Evolutionary conservation across 805 yeast species (phyloP).

Genomic region (Starmerella cellae): DNA sequence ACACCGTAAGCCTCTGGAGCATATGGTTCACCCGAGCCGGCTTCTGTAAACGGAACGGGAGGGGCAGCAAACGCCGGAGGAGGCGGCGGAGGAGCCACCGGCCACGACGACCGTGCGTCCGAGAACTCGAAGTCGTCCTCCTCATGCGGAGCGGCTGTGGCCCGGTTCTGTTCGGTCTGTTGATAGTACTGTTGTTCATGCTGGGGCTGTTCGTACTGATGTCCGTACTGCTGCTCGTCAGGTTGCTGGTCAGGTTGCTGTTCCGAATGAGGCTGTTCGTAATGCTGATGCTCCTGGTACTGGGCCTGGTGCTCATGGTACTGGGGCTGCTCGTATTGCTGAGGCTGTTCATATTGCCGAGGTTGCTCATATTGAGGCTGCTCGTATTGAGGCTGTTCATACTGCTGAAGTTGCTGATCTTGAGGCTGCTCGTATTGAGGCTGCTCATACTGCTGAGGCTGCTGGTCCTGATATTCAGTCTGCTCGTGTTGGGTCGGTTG

Average conservation of each 20-base stretch:
- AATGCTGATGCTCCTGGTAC: slow-evolving; percentile 1
- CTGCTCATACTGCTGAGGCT: neutral
- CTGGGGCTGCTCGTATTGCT: slow-evolving; percentile 12
- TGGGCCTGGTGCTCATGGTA: neutral
- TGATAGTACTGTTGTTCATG: neutral
- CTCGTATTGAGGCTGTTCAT: slow-evolving; percentile 3
- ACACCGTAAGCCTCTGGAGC: no score
- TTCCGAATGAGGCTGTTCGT: no score
- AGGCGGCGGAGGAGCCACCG: slow-evolving; percentile 27
- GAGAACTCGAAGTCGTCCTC: slow-evolving; percentile 11
- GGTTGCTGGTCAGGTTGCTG: neutral
- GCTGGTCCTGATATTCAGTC: neutral
- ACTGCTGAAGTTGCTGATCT: slow-evolving; percentile 1
- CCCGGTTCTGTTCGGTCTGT: neutral
- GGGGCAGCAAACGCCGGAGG: slow-evolving; percentile 22
- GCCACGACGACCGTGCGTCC: slow-evolving; percentile 12
- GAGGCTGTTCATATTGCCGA: slow-evolving; percentile 8
- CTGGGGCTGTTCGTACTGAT: slow-evolving; percentile 1
- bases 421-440: no score
- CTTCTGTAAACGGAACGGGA: no score
- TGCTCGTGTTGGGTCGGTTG: neutral
- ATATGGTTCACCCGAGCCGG: no score
- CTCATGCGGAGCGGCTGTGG: neutral
- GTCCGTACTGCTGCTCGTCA: neutral
- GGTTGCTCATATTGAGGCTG: no score